A percentile compares a stretch with the other conserved stretches of the same genome.
Evolutionary conservation across 2,329 filamentous ascomycete species (phyloP).

Genomic region (Botrytis aclada): DNA sequence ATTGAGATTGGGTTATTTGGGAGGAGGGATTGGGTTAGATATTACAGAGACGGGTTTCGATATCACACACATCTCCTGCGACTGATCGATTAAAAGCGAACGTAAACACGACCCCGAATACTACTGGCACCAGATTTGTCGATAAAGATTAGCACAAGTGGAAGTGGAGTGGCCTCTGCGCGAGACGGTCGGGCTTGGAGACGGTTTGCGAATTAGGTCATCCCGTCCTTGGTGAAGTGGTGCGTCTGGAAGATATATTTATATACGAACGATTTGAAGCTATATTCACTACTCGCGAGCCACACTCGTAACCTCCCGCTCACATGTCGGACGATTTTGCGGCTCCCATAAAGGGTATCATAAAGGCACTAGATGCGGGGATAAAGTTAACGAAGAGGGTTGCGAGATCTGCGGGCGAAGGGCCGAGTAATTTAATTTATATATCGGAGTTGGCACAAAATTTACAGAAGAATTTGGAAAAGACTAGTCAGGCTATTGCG

Average conservation of each 20-base stretch:
- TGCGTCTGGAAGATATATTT: not conserved
- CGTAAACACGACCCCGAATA: not conserved
- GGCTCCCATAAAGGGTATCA: slow-evolving; percentile 32
- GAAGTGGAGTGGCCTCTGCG: slow-evolving; percentile 11
- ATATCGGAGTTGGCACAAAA: slow-evolving; percentile 31
- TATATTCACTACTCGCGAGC: not conserved
- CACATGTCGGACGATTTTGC: slow-evolving; percentile 27
- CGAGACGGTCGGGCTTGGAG: not conserved
- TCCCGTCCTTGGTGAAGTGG: slow-evolving; percentile 4
- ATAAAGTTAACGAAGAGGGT: slow-evolving; percentile 33
- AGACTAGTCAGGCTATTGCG: slow-evolving; percentile 27
- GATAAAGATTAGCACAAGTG: not conserved
- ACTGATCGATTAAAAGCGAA: not conserved
- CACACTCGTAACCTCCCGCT: slow-evolving; percentile 7
- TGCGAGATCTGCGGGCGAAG: slow-evolving; percentile 27
- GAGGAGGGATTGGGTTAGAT: not conserved
- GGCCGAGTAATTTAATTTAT: slow-evolving; percentile 27
- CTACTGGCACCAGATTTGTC: not conserved
- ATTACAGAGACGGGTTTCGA: not conserved
- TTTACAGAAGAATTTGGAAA: slow-evolving; percentile 30
- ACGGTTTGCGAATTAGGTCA: not conserved
- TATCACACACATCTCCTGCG: not conserved
- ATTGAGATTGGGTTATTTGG: not conserved
- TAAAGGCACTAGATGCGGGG: slow-evolving; percentile 33
- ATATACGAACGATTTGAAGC: not conserved